Conservation (phyloP, 805 yeast genomes). For the Saturnispora saitoi region DNA sequence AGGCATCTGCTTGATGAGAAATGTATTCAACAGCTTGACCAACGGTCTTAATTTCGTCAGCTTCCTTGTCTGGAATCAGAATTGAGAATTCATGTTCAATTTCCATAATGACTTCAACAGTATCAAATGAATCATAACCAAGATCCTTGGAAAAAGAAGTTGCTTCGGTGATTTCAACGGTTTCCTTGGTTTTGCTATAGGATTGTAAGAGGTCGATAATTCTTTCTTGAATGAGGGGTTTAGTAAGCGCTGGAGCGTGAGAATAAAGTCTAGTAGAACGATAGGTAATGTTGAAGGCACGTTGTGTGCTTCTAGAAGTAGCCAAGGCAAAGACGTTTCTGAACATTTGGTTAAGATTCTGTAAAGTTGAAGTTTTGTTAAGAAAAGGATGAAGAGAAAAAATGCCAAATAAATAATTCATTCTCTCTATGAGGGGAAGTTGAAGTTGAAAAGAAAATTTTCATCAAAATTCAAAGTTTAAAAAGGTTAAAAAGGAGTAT, state of each 20-base stretch:
- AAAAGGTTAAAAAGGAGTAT: neutral
- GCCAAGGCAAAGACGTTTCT: neutral
- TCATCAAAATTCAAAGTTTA: neutral
- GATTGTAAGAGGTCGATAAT: conserved; percentile 57
- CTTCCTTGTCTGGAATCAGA: conserved; percentile 81
- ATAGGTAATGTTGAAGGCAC: neutral
- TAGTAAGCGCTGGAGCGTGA: conserved; percentile 50
- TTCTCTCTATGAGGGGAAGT: neutral
- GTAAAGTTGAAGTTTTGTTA: neutral
- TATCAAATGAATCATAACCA: conserved; percentile 64
- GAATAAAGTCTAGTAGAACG: conserved; percentile 35
- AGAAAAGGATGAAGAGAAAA: neutral
- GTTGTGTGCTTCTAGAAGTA: neutral
- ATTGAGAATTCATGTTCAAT: conserved; percentile 69
- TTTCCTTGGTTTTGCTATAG: conserved; percentile 45
- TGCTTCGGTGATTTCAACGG: conserved; percentile 27
- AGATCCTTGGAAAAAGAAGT: conserved; percentile 56
- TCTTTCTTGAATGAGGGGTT: conserved; percentile 55
- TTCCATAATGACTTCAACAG: conserved; percentile 66
- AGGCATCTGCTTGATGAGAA: conserved; percentile 49
- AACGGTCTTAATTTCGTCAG: conserved; percentile 89
- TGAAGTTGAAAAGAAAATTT: neutral
- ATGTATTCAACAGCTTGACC: conserved; percentile 90
- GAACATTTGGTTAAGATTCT: neutral
- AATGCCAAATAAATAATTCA: too few relatives aligned